These are phyloP conservation scores for Phyllachora maydis DNA, from an alignment of 2,329 filamentous ascomycete species.

Conservation along the genomic window DNA sequence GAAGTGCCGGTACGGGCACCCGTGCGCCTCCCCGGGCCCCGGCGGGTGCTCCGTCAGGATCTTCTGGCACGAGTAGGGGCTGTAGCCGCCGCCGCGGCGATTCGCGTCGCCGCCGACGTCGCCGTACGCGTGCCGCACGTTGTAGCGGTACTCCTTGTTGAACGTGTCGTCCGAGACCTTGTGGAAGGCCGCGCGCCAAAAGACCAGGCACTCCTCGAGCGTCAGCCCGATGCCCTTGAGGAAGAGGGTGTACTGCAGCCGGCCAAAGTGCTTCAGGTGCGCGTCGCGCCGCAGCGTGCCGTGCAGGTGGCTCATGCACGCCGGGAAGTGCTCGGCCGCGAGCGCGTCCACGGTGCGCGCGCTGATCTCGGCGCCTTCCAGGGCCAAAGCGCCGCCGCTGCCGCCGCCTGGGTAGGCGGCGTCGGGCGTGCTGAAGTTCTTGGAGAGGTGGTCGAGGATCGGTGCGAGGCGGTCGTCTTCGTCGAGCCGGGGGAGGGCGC, in stretches of 20 bases:
- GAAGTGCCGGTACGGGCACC: slow-evolving; percentile 94
- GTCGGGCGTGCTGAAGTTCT: slow-evolving; percentile 87
- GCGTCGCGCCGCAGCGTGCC: slow-evolving; percentile 66
- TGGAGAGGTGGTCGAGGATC: slow-evolving; percentile 59
- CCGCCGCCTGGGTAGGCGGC: slow-evolving; percentile 52
- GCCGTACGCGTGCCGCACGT: slow-evolving; percentile 84
- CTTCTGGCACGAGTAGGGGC: slow-evolving; percentile 86
- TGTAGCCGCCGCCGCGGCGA: slow-evolving; percentile 69
- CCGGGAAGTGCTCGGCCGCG: slow-evolving; percentile 62
- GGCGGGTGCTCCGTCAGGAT: slow-evolving; percentile 79
- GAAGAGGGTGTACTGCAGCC: slow-evolving; percentile 89
- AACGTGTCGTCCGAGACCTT: slow-evolving; percentile 84
- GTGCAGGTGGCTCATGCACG: slow-evolving; percentile 90
- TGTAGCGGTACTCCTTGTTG: slow-evolving; percentile 96
- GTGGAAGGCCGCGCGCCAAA: slow-evolving; percentile 77
- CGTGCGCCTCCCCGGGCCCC: slow-evolving; percentile 72
- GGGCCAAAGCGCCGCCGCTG: slow-evolving; percentile 37
- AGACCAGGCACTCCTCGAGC: slow-evolving; percentile 76
- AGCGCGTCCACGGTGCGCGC: slow-evolving; percentile 64
- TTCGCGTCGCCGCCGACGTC: slow-evolving; percentile 89
- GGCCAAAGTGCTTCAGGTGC: slow-evolving; percentile 83
- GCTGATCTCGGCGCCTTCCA: slow-evolving; percentile 53
- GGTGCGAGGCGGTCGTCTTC: slow-evolving; percentile 78
- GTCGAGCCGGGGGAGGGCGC: slow-evolving; percentile 75
- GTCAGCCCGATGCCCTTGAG: slow-evolving; percentile 85